Percentiles rank a stretch among this genome's conserved stretches.
These are phyloP conservation scores for Diaporthe ilicicola DNA, from an alignment of 2,329 filamentous ascomycete genomes.

Conservation along the genomic window DNA sequence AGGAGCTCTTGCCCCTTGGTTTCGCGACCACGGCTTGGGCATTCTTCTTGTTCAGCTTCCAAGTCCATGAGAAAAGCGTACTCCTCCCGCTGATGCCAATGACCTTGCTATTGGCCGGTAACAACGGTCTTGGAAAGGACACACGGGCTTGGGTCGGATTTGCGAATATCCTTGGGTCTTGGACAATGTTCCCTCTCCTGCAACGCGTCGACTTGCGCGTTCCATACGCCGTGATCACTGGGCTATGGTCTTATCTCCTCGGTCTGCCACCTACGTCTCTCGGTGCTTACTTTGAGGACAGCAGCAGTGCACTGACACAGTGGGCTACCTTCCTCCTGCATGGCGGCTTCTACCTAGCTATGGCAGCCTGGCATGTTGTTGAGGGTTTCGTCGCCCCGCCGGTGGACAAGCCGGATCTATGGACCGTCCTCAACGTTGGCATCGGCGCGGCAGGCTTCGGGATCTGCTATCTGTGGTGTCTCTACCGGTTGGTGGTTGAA, in stretches of 20 bases:
- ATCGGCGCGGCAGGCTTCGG: conserved; percentile 86
- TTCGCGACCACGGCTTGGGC: conserved; percentile 91
- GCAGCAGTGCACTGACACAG: conserved; percentile 54
- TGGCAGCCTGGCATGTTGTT: conserved; percentile 82
- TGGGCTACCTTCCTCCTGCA: conserved; percentile 76
- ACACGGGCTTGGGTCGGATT: conserved; percentile 94
- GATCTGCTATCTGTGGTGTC: conserved; percentile 91
- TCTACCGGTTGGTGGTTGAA: conserved; percentile 72
- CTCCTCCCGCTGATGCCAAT: conserved; percentile 91
- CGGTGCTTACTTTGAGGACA: conserved; percentile 70
- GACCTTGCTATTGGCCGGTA: conserved; percentile 80
- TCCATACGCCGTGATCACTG: conserved; percentile 84
- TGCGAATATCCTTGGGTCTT: conserved; percentile 86
- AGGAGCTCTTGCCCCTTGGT: conserved; percentile 79
- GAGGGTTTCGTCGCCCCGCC: conserved; percentile 77
- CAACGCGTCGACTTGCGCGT: conserved; percentile 83
- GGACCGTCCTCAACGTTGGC: conserved; percentile 90
- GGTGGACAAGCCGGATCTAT: conserved; percentile 84
- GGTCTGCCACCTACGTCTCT: conserved; percentile 83
- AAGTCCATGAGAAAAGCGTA: conserved; percentile 98
- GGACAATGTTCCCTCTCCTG: conserved; percentile 94
- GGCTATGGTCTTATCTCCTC: conserved; percentile 91
- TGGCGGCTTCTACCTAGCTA: conserved; percentile 76
- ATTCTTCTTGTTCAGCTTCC: conserved; percentile 97
- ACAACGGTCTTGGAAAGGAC: conserved; percentile 78